Evolutionary conservation across 257 asterid species (phyloP).

Genomic region (Solanum megistacrolobum): DNA sequence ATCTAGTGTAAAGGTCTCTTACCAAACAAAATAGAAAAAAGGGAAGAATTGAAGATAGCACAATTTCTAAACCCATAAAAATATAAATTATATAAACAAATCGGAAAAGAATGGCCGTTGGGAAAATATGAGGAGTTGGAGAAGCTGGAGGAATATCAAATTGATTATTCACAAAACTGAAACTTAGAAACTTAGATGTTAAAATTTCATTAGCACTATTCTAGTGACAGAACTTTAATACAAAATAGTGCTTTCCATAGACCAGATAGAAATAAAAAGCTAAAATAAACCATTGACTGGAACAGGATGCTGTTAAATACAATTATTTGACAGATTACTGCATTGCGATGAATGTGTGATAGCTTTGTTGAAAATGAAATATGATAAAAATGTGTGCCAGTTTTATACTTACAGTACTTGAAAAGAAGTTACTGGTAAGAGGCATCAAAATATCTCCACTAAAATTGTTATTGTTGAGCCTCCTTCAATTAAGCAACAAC

Average conservation of each 20-base stretch:
- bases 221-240: not conserved
- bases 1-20: too few relatives aligned
- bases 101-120: constrained; percentile 33
- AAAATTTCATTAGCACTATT: not conserved
- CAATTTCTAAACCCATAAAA: too few relatives aligned
- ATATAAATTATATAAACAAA: not conserved
- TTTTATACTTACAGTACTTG: not conserved
- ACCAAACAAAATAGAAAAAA: too few relatives aligned
- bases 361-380: too few relatives aligned
- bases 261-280: too few relatives aligned
- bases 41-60: too few relatives aligned
- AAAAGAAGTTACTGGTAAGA: not conserved
- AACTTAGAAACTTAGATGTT: not conserved
- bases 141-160: constrained; percentile 40
- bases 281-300: not conserved
- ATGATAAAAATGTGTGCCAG: not conserved
- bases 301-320: not conserved
- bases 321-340: not conserved
- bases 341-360: too few relatives aligned
- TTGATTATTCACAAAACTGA: not conserved
- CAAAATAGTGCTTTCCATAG: not conserved
- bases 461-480: constrained; percentile 86
- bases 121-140: constrained; percentile 72
- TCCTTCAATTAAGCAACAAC: constrained; percentile 27
- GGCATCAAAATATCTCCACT: constrained; percentile 45